Percentiles rank a stretch among this genome's conserved stretches.
Evolutionary conservation across 441 rosid species (phyloP).

Genomic region (Populus trichocarpa): DNA sequence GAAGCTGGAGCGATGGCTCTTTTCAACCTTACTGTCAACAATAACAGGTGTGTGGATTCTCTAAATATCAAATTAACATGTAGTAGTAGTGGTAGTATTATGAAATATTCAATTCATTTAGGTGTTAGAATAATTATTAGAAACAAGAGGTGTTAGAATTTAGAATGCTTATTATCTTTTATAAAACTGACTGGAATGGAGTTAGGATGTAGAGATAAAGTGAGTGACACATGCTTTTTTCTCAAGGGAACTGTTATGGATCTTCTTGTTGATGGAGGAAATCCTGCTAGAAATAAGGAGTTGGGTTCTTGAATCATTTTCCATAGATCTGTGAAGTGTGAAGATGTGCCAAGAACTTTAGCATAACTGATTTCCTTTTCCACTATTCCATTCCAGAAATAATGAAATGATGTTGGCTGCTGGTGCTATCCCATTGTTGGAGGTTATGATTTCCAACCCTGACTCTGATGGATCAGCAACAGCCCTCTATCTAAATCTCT

Average conservation of each 20-base stretch:
- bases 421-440: conserved; percentile 65
- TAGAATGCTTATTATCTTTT: background rate
- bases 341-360: background rate
- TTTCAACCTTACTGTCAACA: conserved; percentile 94
- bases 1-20: conserved; percentile 93
- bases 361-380: background rate
- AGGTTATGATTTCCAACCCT: conserved; percentile 65
- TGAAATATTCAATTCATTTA: background rate
- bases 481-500: conserved; percentile 88
- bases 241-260: background rate
- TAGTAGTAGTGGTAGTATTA: background rate
- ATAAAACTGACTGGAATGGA: background rate
- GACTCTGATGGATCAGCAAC: conserved; percentile 64
- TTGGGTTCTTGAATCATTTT: background rate
- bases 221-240: background rate
- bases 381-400: conserved; percentile 51
- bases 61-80: conserved; percentile 1
- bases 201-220: background rate
- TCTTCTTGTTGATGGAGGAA: background rate
- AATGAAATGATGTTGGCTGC: conserved; percentile 77
- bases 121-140: too few relatives aligned
- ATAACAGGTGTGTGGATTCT: conserved; percentile 68
- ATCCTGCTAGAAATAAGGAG: background rate
- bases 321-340: background rate
- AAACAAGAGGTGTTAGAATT: background rate